Base-by-base conservation (phyloP, 257 asterid species). In the Verbena officinalis region DNA sequence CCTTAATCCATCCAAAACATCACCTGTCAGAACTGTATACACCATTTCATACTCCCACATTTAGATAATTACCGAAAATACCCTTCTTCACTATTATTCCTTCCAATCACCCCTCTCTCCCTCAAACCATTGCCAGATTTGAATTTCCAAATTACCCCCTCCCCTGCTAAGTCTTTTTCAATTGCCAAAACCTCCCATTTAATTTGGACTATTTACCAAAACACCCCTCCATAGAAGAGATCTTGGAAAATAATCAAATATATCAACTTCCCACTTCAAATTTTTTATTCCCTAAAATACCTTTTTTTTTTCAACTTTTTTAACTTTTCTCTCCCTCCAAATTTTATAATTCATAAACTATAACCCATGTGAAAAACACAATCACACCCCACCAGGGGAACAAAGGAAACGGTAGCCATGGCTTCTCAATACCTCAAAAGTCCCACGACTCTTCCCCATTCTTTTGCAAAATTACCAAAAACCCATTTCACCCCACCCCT, bases 391-490 rank as follows among this genome's bases (percentile, higher is more conserved):
- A 24, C 17, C 55, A 20, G 30, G 67, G 16, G 33, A 50, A 52
- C 45, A 73, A 44, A 44, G 46, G 55, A 69, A 64, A 81, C 76
- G 89, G 87, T 96, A 69, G 70, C 91, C 58, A 83, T 84, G 86
- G 80, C 88, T 74, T 85, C 94, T 73, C 91, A 76, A 23, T 73
- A 70, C 69, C 84, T 91, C 79, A 82, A 82, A 68, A 30, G 76
- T 1, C 65, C 85, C 10, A 36, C 62, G 49, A 59, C 72, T 14
- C 15, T 48, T 7, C 60, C 62, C 67, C 66, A 53, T 57, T 71
- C 64, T 45, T 67, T 40, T 58, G 77, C 55, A 6, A 78, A 73
- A 23, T 70, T 76, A 20, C 79, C 76, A 0, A 85, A 58, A 67
- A 39, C 78, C 79, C 84, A 65, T 40, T 67, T 79, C 79, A 0